Conservation (phyloP, 179 eudicot genomes). For the Carnegiea gigantea region DNA sequence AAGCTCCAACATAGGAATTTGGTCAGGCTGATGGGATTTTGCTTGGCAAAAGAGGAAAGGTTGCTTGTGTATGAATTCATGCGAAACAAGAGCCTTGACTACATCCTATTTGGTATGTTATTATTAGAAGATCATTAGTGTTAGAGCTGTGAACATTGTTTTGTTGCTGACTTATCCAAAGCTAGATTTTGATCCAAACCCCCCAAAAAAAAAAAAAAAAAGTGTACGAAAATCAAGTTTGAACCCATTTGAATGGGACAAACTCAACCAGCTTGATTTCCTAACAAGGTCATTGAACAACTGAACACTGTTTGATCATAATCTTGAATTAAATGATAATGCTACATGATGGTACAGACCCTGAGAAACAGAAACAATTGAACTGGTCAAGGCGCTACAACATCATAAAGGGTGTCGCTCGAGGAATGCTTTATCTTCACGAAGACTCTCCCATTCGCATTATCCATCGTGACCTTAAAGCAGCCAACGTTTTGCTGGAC, state of each 20-base stretch:
- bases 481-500: slow-evolving; percentile 19
- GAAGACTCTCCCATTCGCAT: slow-evolving; percentile 13
- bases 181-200: too few species aligned
- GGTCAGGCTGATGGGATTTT: slow-evolving; percentile 22
- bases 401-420: slow-evolving; percentile 13
- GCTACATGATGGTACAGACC: neutral
- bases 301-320: too few species aligned
- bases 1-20: slow-evolving; percentile 36
- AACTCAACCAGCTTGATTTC: neutral
- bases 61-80: slow-evolving; percentile 19
- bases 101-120: slow-evolving; percentile 14
- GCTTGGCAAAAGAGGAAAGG: slow-evolving; percentile 10
- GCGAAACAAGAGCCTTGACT: slow-evolving; percentile 18
- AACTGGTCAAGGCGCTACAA: slow-evolving; percentile 14
- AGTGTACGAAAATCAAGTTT: too few species aligned
- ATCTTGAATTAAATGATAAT: neutral
- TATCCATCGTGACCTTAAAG: slow-evolving; percentile 22
- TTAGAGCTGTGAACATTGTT: too few species aligned
- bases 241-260: too few species aligned
- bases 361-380: slow-evolving; percentile 7
- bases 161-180: too few species aligned
- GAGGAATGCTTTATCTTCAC: slow-evolving; percentile 23
- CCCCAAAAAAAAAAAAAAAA: too few species aligned
- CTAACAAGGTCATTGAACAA: too few species aligned
- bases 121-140: neutral